Evolutionary conservation across 352 stramenopile genomes (phyloP).

Genomic region (Phytophthora quininea): DNA sequence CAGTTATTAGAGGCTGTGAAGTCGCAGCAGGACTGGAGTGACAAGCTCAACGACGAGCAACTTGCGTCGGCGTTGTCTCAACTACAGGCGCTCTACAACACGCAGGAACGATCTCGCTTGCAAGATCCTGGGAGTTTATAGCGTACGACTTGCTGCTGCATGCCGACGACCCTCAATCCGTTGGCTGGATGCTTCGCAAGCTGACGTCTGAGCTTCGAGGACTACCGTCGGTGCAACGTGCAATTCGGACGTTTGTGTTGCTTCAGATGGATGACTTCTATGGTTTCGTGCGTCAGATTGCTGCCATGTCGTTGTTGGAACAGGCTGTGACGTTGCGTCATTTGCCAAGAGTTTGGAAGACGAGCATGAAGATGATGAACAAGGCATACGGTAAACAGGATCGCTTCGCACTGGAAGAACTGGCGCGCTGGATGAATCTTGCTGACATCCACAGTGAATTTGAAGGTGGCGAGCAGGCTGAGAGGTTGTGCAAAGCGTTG

Average conservation of each 20-base stretch:
- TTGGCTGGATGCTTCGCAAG: conserved; percentile 51
- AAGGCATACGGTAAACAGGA: conserved; percentile 71
- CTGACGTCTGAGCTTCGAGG: conserved; percentile 24
- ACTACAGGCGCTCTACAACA: conserved; percentile 48
- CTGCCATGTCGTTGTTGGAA: conserved; percentile 47
- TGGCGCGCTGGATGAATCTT: conserved; percentile 43
- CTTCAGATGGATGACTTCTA: conserved; percentile 56
- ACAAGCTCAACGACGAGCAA: conserved; percentile 75
- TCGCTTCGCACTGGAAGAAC: conserved; percentile 46
- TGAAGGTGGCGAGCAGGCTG: conserved; percentile 25
- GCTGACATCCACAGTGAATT: conserved; percentile 9
- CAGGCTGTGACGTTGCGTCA: conserved; percentile 47
- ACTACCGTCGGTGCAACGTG: conserved; percentile 34
- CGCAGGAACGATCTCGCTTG: conserved; percentile 22
- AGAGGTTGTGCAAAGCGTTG: conserved; percentile 44
- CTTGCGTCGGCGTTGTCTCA: conserved; percentile 63
- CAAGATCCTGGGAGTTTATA: conserved; percentile 48
- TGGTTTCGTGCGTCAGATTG: conserved; percentile 34
- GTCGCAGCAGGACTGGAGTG: conserved; percentile 54
- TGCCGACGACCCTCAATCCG: conserved; percentile 44
- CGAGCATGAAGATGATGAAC: conserved; percentile 54
- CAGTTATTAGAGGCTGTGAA: conserved; percentile 36
- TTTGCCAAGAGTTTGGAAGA: conserved; percentile 42
- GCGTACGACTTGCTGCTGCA: conserved; percentile 68
- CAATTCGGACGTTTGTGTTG: conserved; percentile 57